Percentiles rank a stretch among this genome's conserved stretches.
Conservation (phyloP, 805 yeast species). For the Sugiyamaella chiloensis region DNA sequence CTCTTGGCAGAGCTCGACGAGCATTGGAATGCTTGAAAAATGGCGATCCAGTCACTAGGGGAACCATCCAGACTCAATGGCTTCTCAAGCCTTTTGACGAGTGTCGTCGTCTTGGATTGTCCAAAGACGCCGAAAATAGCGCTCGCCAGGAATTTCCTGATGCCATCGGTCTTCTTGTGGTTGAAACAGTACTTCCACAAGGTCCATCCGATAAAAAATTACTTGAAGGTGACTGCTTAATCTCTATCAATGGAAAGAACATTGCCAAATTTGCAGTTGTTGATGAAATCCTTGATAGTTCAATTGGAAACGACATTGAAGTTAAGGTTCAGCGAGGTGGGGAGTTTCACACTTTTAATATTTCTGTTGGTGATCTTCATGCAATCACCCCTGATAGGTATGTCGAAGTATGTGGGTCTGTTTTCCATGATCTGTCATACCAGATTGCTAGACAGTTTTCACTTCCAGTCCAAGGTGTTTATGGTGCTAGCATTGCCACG, state of each 20-base stretch:
- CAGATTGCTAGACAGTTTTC: slow-evolving; percentile 85
- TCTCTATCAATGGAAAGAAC: slow-evolving; percentile 63
- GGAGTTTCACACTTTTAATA: slow-evolving; percentile 45
- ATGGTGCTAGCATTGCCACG: slow-evolving; percentile 71
- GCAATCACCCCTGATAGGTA: slow-evolving; percentile 77
- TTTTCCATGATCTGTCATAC: slow-evolving; percentile 80
- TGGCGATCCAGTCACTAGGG: slow-evolving; percentile 64
- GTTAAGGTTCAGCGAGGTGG: slow-evolving; percentile 76
- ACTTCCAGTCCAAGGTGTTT: slow-evolving; percentile 82
- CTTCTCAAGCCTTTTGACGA: slow-evolving; percentile 81
- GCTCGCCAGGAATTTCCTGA: slow-evolving; percentile 71
- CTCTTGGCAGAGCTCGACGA: slow-evolving; percentile 76
- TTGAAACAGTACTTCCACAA: slow-evolving; percentile 73
- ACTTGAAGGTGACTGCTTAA: slow-evolving; percentile 81
- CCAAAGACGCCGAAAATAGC: slow-evolving; percentile 64
- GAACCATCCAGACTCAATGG: slow-evolving; percentile 93
- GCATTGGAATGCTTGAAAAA: slow-evolving; percentile 74
- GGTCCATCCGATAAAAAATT: slow-evolving; percentile 77
- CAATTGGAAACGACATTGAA: slow-evolving; percentile 56
- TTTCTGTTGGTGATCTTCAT: slow-evolving; percentile 72
- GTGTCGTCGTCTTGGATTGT: slow-evolving; percentile 81
- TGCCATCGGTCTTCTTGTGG: slow-evolving; percentile 77
- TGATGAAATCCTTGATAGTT: slow-evolving; percentile 77
- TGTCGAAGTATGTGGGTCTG: slow-evolving; percentile 81
- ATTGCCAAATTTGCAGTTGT: slow-evolving; percentile 71